Evolutionary conservation across 345 rosid genomes (phyloP), one percentile per base, ranked within the genome.

Genomic region (Turritis glabra): DNA sequence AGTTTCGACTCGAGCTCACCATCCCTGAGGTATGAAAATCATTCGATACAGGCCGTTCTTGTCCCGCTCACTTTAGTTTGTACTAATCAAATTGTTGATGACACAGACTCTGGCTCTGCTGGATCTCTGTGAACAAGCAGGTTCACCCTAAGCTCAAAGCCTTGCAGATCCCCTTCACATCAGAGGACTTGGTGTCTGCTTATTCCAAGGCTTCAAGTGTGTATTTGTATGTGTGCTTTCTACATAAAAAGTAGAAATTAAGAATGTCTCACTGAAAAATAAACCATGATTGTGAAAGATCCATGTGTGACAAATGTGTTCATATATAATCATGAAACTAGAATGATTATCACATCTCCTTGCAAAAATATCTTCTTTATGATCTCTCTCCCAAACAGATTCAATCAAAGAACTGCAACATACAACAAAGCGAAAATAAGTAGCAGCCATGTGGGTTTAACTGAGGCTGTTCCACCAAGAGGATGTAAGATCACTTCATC

Each of bases 41-140:
- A 29, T 27, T 54, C 4, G 7, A 56, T 2, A 65, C 40, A 56
- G 0, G 38, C 23, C 17, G 7, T 38, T 3, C 32, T 29, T 52
- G 5, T 27, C 30, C 32, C 3, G 40, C 35, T 53, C 1, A 11
- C 13, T 3, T 60, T 47, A 26, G 26, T 15, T 9, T 60, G 40
- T 19, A 23, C 44, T 69, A 46, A 46, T 52, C 19, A 23, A 11
- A 32, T 80, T 60, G 25, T 73, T 38, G 62, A 22, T 73, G 72
- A n/a, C 79, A 82, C 87, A 93, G 97, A 93, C 93, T n/a, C 78
- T 93, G 71, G 88, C 85, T 62, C 86, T 90, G n/a, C 76, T 89
- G 73, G 98, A 89, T 77, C 96, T 93, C 25, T 93, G 97, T 48
- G 97, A 93, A 73, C 91, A 90, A 80, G 93, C 86, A 0, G 92